Base-by-base conservation (phyloP, 192 early-diverging fungal genomes). In the Entomortierella lignicola region DNA sequence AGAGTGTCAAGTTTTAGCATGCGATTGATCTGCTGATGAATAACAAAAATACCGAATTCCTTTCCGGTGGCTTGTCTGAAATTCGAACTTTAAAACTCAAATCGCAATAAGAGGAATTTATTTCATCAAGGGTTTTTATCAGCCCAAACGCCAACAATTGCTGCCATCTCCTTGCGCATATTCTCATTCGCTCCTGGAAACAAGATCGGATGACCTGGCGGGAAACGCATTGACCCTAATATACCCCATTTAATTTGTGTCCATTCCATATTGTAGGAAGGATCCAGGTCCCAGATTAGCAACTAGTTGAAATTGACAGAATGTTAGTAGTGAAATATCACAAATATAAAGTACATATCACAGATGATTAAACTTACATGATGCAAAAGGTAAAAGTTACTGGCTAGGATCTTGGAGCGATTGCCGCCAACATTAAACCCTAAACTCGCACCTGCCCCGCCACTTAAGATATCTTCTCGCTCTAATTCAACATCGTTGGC, bases 161-260 rank as follows among this genome's bases (percentile, higher is more conserved):
- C 26, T 4, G 74, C 66, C 8, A 55, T 77, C 23, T 52, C 66
- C 47, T 64, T 52, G 8, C 66, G 74, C 25, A 77, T 21, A 0
- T 54, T 55, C 26, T 69, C 74, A 0, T 57, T 63, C 17, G 74
- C 74, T 0, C 72, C 72, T 41, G 74, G 74, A n/a, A 77, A 69
- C 23, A 77, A 47, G 29, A 77, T 55, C 44, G 74, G 74, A 43
- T 69, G 74, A n/a, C 74, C 74, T 50, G 74, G 74, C 1, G 74
- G 74, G 48, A 77, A 77, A 4, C 66, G 60, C 74, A 77, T 77
- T 26, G 74, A 59, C 2, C 74, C 74, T 21, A 77, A 29, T 21
- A 77, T 77, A 15, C 56, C 61, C 74, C 74, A 77, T 25, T 77
- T 77, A 61, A 77, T 77, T 25, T 42, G 32, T 0, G 74, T 77